Evolutionary conservation across 2,329 filamentous ascomycete species (phyloP), one percentile per base, ranked within the genome.

Genomic region (Sarocladium kiliense): DNA sequence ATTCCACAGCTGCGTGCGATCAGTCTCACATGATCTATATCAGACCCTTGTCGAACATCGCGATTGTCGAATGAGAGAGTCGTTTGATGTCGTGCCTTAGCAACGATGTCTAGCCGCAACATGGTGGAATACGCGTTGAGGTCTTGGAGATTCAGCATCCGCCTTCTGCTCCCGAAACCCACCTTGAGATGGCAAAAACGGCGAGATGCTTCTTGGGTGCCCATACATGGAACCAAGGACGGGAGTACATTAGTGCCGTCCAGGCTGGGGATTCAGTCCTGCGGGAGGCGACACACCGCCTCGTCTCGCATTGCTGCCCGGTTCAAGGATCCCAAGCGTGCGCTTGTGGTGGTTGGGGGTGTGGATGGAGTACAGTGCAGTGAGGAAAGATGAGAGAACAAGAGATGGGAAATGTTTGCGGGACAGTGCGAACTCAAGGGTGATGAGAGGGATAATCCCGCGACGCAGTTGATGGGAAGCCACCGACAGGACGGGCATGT

Each of bases 271-370:
- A 51, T 19, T 51, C 27, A 51, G 47, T 18, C 47, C 27, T 34
- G 47, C 27, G 47, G 26, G 30, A 51, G 18, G 27, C 47, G 47
- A 36, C 47, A 51, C 47, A 51, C 47, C 47, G 47, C 47, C 23
- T 51, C 47, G 18, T 32, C 47, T 51, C 47, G 47, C 47, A 36
- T 51, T 51, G 47, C 47, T 51, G 30, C 47, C 47, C 47, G 30
- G 47, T 51, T 36, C 5, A 21, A 34, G 47, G 47, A 34, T 32
- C 47, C 30, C 4, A 23, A 51, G 47, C 27, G 47, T 49, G 44
- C 9, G 30, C 30, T 34, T 7, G 21, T 30, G 27, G 26, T n/a
- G 18, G 27, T 19, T 27, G n/a, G n/a, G 30, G 30, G 47, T 34
- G 47, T 51, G 47, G 4, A 36, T 36, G 47, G 30, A 32, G 47